These are phyloP conservation scores for Kalmusia sp. DNA, from an alignment of 2,329 filamentous ascomycete species.

Conservation along the genomic window DNA sequence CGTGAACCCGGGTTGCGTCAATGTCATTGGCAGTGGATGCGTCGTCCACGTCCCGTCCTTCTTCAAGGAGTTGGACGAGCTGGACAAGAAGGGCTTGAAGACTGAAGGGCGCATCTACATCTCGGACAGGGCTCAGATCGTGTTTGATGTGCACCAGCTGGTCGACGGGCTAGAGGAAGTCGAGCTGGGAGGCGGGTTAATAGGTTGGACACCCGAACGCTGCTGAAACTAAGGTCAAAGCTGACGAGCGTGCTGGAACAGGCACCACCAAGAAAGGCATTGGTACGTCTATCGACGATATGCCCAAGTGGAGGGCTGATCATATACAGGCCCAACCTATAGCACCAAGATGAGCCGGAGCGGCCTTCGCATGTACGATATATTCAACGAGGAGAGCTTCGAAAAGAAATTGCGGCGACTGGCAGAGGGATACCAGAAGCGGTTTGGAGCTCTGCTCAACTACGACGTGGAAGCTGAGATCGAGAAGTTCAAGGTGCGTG, in stretches of 20 bases:
- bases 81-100: constrained; percentile 67
- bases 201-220: constrained; percentile 33
- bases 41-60: constrained; percentile 73
- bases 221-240: constrained; percentile 15
- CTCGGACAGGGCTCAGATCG: constrained; percentile 68
- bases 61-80: constrained; percentile 68
- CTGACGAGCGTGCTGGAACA: constrained; percentile 47
- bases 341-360: constrained; percentile 70
- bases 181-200: constrained; percentile 56
- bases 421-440: constrained; percentile 68
- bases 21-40: constrained; percentile 72
- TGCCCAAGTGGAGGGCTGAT: neutral
- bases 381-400: constrained; percentile 72
- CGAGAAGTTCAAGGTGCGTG: constrained; percentile 57
- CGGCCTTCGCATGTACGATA: constrained; percentile 70
- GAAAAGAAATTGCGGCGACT: constrained; percentile 70
- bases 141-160: constrained; percentile 69
- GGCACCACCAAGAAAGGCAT: constrained; percentile 62
- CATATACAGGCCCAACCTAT: constrained; percentile 58
- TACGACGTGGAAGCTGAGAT: constrained; percentile 77
- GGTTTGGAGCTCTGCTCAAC: constrained; percentile 70
- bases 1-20: constrained; percentile 73
- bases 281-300: constrained; percentile 30
- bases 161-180: constrained; percentile 74
- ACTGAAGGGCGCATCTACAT: constrained; percentile 68